phyloP scores from a whole-genome alignment of 1,284 basidiomycete species.

The Trametes hirsuta region DNA sequence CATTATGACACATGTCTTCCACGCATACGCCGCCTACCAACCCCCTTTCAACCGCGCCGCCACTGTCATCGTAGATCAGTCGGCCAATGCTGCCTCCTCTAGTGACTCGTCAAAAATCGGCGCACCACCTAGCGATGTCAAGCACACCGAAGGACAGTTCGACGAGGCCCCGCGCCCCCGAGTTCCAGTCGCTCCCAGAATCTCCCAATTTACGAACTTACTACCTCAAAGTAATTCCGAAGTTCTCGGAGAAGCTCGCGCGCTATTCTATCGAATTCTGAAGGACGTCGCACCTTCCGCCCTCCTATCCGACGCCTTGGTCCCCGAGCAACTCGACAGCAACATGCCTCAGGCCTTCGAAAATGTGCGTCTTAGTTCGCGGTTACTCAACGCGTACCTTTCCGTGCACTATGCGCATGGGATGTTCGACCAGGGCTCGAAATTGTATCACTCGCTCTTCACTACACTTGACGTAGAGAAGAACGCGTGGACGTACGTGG shows the following conservation, averaged over 20 bases:
- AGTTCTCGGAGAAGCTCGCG: conserved; percentile 71
- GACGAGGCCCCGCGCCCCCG: background rate
- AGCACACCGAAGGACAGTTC: background rate
- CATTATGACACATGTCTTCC: conserved; percentile 84
- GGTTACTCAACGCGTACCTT: conserved; percentile 83
- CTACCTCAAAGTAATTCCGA: conserved; percentile 80
- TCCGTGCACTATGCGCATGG: conserved; percentile 75
- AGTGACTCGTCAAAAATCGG: background rate
- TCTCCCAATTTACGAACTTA: conserved; percentile 49
- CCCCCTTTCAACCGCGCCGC: conserved; percentile 66
- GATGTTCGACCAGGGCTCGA: conserved; percentile 50
- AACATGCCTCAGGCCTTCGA: conserved; percentile 47
- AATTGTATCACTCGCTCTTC: conserved; percentile 54
- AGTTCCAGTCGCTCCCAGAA: background rate
- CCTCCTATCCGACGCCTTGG: background rate
- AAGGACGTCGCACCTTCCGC: conserved; percentile 43
- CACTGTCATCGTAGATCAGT: conserved; percentile 37
- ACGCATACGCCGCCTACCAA: conserved; percentile 84
- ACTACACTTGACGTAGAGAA: conserved; percentile 44
- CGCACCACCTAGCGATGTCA: background rate
- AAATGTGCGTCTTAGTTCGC: conserved; percentile 60
- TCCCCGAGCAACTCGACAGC: conserved; percentile 9
- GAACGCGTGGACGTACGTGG: conserved; percentile 62
- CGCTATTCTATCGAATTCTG: conserved; percentile 73
- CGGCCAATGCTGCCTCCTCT: background rate